phyloP scores from a whole-genome alignment of 371 early-diverging fungal species.

The Apophysomyces sp. region DNA sequence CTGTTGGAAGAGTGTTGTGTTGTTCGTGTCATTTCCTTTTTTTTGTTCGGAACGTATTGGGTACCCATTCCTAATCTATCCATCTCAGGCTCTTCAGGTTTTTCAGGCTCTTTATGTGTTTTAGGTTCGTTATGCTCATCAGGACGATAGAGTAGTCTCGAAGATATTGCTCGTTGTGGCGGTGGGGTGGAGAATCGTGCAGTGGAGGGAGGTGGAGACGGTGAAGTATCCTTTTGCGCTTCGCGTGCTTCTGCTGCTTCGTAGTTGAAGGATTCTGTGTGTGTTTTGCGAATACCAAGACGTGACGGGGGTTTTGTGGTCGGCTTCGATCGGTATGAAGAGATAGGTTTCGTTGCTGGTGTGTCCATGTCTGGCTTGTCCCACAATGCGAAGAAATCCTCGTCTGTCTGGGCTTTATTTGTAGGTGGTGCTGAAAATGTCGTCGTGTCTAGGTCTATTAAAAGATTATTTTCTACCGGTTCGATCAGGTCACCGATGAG shows the following conservation, averaged over 20 bases:
- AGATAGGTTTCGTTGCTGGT: background rate
- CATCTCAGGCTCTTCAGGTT: slow-evolving; percentile 9
- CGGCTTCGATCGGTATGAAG: slow-evolving; percentile 1
- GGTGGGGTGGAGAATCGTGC: background rate
- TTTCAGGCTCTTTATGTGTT: background rate
- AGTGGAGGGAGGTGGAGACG: background rate
- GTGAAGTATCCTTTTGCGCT: slow-evolving; percentile 47
- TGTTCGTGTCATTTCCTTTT: background rate
- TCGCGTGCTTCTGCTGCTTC: slow-evolving; percentile 86
- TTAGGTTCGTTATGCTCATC: background rate
- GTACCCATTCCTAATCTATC: slow-evolving; percentile 56
- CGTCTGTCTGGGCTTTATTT: slow-evolving; percentile 4
- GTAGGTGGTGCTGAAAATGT: background rate
- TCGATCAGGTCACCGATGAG: background rate
- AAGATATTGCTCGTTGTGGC: slow-evolving; percentile 2
- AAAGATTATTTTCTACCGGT: background rate
- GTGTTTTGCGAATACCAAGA: slow-evolving; percentile 14
- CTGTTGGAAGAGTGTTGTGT: background rate
- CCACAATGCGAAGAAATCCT: slow-evolving; percentile 20
- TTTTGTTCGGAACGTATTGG: slow-evolving; percentile 54
- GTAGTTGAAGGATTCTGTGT: slow-evolving; percentile 55
- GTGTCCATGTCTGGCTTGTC: background rate
- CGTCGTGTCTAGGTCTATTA: slow-evolving; percentile 10
- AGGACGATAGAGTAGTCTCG: slow-evolving; percentile 7
- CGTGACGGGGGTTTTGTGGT: background rate